Base-by-base conservation (phyloP, 1,284 basidiomycete genomes). In the Moesziomyces sp. region DNA sequence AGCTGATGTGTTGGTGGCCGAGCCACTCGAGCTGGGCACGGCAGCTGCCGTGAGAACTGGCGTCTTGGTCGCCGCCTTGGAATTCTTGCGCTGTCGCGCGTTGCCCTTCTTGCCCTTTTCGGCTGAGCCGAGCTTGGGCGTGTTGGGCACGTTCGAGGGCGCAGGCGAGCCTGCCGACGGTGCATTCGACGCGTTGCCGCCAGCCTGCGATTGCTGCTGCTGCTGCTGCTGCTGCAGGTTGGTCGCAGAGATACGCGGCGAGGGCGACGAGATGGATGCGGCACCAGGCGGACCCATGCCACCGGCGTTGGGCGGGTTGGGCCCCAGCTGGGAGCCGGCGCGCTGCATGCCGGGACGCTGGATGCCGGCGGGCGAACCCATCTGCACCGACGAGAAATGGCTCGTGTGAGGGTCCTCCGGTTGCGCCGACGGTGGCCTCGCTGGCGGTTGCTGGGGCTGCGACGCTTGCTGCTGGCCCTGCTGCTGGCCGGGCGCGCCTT, bases 21-120 rank as follows among this genome's bases (percentile, higher is more conserved):
- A 23, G 18, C 46, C 48, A 23, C 49, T 67, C 28, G 57, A 49
- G 24, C 52, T 51, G 3, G 77, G 67, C 24, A 70, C 62, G 10
- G 65, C 52, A 0, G 75, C 76, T 3, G 77, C 72, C 13, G 72
- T 43, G 8, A 78, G 62, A 18, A 72, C 58, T 0, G 75, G 75
- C 49, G 76, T 79, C 50, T 77, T 78, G 46, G 65, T 68, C 4
- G 65, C 46, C 19, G 71, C 73, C 52, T 75, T 74, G n/a, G 65
- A 64, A 26, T 77, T 74, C 54, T 74, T 74, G 18, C 64, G 66
- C 47, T 58, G 63, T 24, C 76, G 48, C 8, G 70, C 54, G 26
- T 74, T 77, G 57, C 70, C 71, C 59, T 79, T 79, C 53, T 79
- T 79, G 19, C 52, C 57, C 47, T 78, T 78, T 52, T 78, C 77